Evolutionary conservation across 768 basidiomycete genomes (phyloP).

Genomic region (Russula griseocarnosa): DNA sequence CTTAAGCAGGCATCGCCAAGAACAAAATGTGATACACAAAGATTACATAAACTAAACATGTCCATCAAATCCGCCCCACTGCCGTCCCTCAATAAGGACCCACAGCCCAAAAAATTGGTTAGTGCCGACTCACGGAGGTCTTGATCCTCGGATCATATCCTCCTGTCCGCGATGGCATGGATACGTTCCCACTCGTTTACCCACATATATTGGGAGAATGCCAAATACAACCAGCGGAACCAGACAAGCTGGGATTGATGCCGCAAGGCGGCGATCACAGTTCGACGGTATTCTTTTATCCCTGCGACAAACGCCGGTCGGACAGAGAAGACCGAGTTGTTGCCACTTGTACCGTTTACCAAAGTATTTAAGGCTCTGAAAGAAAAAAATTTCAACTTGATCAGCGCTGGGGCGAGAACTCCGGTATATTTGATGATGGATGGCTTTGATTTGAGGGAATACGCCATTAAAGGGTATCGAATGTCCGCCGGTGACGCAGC

Average conservation of each 20-base stretch:
- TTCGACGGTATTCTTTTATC: constrained; percentile 48
- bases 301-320: constrained; percentile 55
- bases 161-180: constrained; percentile 17
- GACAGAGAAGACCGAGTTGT: constrained; percentile 6
- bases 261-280: constrained; percentile 63
- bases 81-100: neutral
- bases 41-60: neutral
- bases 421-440: constrained; percentile 58
- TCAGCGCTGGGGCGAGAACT: constrained; percentile 46
- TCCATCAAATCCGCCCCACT: neutral
- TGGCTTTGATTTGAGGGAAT: constrained; percentile 57
- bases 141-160: neutral
- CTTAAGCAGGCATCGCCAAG: no score
- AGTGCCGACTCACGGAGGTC: neutral
- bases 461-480: constrained; percentile 39
- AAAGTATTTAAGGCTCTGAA: constrained; percentile 10
- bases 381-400: constrained; percentile 44
- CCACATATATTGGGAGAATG: constrained; percentile 89
- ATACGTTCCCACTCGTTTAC: constrained; percentile 76
- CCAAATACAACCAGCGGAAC: constrained; percentile 84
- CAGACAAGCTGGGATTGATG: constrained; percentile 79
- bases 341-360: constrained; percentile 11
- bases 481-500: constrained; percentile 20
- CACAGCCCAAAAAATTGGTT: neutral
- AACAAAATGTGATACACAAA: neutral